Base-by-base conservation (phyloP, 176 grass and related monocot genomes). In the Juncus inflexus region DNA sequence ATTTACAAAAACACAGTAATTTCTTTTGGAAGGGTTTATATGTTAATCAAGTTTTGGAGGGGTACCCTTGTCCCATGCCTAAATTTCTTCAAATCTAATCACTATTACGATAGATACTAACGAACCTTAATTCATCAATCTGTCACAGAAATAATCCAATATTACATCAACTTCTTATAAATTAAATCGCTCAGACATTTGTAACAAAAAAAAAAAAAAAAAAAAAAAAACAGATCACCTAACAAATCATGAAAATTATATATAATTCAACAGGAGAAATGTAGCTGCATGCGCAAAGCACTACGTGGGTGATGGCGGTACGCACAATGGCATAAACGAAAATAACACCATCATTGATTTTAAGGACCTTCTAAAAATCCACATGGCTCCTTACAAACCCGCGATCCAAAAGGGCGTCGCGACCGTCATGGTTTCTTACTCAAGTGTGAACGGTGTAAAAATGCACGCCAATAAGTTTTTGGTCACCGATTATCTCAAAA, bases 261-360 rank as follows among this genome's bases (percentile, higher is more conserved):
- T 2, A 3, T 65, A 36, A 35, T 37, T 35, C 4, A 75, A 57
- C 69, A 91, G 83, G 40, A 87, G 77, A 61, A 91, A 81, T 11
- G 84, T 91, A n/a, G 88, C 69, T 53, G 88, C 88, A 4, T 91
- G 88, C 4, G 77, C 80, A 1, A 91, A 91, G 65, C 84, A 91
- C 61, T 91, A 76, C 14, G 83, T 87, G 40, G 88, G 88, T 64
- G 88, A 91, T 57, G 88, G 88, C 19, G 88, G 88, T 56, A 91
- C 88, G 6, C 12, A 55, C 2, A 65, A 15, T 37, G 88, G 88
- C 60, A 91, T 87, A 57, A 87, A 91, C 4, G 88, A 54, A 64
- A 87, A 91, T 72, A 81, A 91, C 42, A 91, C 88, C 37, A 76
- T 87, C 55, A 86, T 87, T 5, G 1, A 81, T 3, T 41, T 36